phyloP scores from a whole-genome alignment of 805 yeast genomes.

The Hanseniaspora nectarophila region DNA sequence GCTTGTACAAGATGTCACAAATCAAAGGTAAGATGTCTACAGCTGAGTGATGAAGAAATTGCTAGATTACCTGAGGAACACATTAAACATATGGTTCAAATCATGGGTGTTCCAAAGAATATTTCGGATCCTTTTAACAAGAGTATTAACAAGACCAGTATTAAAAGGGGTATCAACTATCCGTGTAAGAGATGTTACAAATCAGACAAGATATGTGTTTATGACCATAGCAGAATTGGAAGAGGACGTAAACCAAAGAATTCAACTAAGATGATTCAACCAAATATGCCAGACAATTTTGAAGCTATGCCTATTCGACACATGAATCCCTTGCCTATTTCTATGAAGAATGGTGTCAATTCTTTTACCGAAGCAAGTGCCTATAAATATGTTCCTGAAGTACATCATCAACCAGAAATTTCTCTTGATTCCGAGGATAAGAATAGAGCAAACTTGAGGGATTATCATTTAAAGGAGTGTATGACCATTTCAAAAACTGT shows the following conservation, averaged over 20 bases:
- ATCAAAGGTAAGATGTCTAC: slow-evolving; percentile 73
- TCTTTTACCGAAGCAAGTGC: not conserved
- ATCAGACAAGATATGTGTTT: slow-evolving; percentile 51
- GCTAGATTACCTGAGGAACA: slow-evolving; percentile 4
- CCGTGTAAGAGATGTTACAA: slow-evolving; percentile 67
- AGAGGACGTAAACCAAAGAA: slow-evolving; percentile 31
- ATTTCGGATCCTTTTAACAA: not conserved
- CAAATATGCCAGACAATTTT: not conserved
- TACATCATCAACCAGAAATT: not conserved
- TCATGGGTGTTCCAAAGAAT: slow-evolving; percentile 17
- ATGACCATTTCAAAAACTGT: slow-evolving; percentile 20
- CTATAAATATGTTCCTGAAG: not conserved
- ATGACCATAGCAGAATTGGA: slow-evolving; percentile 49
- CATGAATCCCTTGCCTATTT: not conserved
- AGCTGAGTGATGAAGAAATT: slow-evolving; percentile 31
- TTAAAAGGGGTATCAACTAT: slow-evolving; percentile 38
- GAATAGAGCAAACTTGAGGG: slow-evolving; percentile 17
- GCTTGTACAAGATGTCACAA: slow-evolving; percentile 49
- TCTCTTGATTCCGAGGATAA: not conserved
- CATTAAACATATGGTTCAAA: slow-evolving; percentile 9
- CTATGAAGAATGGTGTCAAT: not conserved
- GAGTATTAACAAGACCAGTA: slow-evolving; percentile 2
- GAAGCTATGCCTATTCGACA: not conserved
- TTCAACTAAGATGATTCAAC: slow-evolving; percentile 1
- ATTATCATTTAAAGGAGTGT: slow-evolving; percentile 28